Conservation (phyloP, 2,329 filamentous ascomycete species). For the Pseudopyricularia cyperi region DNA sequence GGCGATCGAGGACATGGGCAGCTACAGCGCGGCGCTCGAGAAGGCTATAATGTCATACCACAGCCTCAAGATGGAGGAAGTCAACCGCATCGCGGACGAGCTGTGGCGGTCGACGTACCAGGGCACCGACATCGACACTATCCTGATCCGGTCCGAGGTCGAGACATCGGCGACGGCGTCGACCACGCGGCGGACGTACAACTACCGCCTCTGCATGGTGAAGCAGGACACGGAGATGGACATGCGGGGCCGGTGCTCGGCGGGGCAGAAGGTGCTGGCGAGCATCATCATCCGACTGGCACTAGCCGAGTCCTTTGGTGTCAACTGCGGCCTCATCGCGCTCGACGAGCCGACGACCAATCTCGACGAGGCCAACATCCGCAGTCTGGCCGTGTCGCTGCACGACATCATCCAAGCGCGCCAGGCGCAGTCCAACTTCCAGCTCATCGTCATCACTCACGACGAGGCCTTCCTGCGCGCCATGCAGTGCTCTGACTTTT, state of each 20-base stretch:
- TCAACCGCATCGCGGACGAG: slow-evolving; percentile 88
- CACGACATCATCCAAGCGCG: slow-evolving; percentile 78
- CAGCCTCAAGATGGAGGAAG: slow-evolving; percentile 92
- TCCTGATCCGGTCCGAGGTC: slow-evolving; percentile 84
- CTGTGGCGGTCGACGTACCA: slow-evolving; percentile 97
- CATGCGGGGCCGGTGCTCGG: slow-evolving; percentile 95
- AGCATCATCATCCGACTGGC: slow-evolving; percentile 96
- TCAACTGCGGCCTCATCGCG: slow-evolving; percentile 91
- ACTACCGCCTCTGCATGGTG: slow-evolving; percentile 96
- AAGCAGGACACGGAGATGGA: slow-evolving; percentile 98
- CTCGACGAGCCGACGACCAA: slow-evolving; percentile 98
- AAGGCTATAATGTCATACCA: slow-evolving; percentile 98
- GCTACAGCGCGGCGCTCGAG: slow-evolving; percentile 74
- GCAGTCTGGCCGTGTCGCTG: slow-evolving; percentile 70
- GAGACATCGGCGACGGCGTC: slow-evolving; percentile 39
- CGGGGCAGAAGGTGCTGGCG: slow-evolving; percentile 90
- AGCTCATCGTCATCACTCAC: slow-evolving; percentile 97
- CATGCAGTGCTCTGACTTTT: slow-evolving; percentile 91
- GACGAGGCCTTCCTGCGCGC: slow-evolving; percentile 89
- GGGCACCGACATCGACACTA: slow-evolving; percentile 93
- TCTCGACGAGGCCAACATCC: slow-evolving; percentile 89
- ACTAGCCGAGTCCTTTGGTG: slow-evolving; percentile 88
- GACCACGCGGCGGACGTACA: slow-evolving; percentile 70
- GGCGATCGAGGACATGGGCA: slow-evolving; percentile 77
- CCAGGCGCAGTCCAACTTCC: slow-evolving; percentile 83